Conservation (phyloP, 1,284 basidiomycete species). For the Rhizopogon hawkerae region DNA sequence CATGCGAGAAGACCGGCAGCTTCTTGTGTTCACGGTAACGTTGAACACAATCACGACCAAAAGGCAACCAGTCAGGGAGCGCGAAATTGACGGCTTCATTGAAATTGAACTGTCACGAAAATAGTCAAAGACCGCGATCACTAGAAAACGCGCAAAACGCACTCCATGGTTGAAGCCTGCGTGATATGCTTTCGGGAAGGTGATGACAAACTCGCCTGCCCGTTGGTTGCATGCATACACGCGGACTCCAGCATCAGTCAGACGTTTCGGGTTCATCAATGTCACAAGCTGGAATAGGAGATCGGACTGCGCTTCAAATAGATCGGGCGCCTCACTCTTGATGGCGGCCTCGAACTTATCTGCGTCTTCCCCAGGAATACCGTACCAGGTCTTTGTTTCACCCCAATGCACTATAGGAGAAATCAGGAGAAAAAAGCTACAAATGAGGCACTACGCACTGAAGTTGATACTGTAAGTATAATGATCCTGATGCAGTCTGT, state of each 20-base stretch:
- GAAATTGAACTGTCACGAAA: slow-evolving; percentile 73
- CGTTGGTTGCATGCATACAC: slow-evolving; percentile 95
- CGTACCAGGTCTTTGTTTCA: slow-evolving; percentile 99
- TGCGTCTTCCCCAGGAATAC: slow-evolving; percentile 89
- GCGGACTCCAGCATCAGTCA: slow-evolving; percentile 85
- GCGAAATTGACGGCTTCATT: slow-evolving; percentile 99
- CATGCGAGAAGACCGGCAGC: slow-evolving; percentile 95
- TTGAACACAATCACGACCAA: slow-evolving; percentile 80
- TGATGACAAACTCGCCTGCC: slow-evolving; percentile 96
- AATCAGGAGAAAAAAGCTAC: slow-evolving; percentile 13
- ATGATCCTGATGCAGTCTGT: slow-evolving; percentile 62
- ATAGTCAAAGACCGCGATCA: slow-evolving; percentile 15
- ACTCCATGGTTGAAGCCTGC: slow-evolving; percentile 98
- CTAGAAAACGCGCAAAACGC: slow-evolving; percentile 32
- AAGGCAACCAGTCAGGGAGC: slow-evolving; percentile 88
- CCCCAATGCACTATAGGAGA: slow-evolving; percentile 87
- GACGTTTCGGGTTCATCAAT: slow-evolving; percentile 90
- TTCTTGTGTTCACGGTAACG: slow-evolving; percentile 87
- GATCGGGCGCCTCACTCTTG: slow-evolving; percentile 89
- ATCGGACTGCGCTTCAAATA: slow-evolving; percentile 98
- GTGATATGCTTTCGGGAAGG: slow-evolving; percentile 98
- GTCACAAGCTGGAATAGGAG: slow-evolving; percentile 97
- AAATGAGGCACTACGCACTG: slow-evolving; percentile 48
- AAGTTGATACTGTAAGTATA: slow-evolving; percentile 96
- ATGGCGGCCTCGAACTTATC: slow-evolving; percentile 97